Evolutionary conservation across 257 asterid genomes (phyloP).

Genomic region (Solanum pennellii): DNA sequence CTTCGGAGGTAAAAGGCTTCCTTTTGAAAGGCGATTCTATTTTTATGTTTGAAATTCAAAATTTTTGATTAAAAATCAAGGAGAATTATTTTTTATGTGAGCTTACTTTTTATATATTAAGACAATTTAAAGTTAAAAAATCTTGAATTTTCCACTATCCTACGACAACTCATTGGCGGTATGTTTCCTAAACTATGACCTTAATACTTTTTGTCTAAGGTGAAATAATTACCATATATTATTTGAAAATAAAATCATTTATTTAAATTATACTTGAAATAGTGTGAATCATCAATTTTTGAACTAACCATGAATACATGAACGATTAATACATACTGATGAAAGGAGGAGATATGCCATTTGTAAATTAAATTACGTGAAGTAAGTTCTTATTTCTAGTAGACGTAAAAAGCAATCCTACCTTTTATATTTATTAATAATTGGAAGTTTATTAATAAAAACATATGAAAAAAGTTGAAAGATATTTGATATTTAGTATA

Average conservation of each 20-base stretch:
- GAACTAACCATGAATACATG: neutral
- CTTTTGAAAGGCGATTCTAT: too few species aligned
- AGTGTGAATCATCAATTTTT: neutral
- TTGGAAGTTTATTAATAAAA: neutral
- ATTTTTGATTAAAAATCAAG: fast-evolving
- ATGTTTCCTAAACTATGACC: neutral
- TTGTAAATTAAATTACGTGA: neutral
- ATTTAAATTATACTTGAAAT: neutral
- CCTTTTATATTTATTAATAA: neutral
- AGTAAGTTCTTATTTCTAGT: neutral
- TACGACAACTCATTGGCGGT: too few species aligned
- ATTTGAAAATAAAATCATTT: neutral
- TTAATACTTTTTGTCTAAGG: neutral
- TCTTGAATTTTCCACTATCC: neutral
- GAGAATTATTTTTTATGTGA: neutral
- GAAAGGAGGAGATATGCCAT: neutral
- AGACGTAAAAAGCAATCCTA: neutral
- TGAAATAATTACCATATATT: neutral
- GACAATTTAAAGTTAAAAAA: neutral
- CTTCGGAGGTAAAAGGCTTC: too few species aligned
- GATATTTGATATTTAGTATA: too few species aligned
- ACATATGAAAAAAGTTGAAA: neutral
- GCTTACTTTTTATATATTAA: neutral
- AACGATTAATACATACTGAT: neutral
- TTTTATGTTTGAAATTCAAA: fast-evolving